Percentiles rank a stretch among this genome's conserved stretches.
phyloP scores from a whole-genome alignment of 805 yeast species.

The Yarrowia yakushimensis region DNA sequence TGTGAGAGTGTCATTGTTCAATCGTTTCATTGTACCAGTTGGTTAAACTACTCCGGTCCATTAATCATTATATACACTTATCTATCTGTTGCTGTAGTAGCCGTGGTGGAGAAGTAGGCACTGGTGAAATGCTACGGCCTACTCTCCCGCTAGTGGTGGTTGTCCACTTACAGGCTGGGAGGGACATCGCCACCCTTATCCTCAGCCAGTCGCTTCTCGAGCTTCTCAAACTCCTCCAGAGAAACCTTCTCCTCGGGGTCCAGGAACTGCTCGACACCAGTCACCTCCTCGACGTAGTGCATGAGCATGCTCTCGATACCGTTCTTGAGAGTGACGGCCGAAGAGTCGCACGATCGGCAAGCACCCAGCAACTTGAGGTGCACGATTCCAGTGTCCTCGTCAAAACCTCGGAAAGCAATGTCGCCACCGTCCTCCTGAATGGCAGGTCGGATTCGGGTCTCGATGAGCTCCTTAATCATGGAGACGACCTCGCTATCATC shows the following conservation, averaged over 20 bases:
- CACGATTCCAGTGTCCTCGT: conserved; percentile 82
- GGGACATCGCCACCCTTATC: conserved; percentile 34
- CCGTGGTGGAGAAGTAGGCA: no score
- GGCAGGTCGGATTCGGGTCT: conserved; percentile 94
- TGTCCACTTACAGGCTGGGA: conserved; percentile 13
- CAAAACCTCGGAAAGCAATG: conserved; percentile 80
- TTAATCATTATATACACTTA: conserved; percentile 7
- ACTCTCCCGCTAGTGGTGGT: no score
- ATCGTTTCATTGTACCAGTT: no score
- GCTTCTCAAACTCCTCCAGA: conserved; percentile 74
- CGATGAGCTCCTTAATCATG: conserved; percentile 87
- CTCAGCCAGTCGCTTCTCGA: conserved; percentile 56
- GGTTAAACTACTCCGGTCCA: not conserved
- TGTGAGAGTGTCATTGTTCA: no score
- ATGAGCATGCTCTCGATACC: conserved; percentile 97
- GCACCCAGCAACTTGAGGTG: conserved; percentile 91
- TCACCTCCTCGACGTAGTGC: conserved; percentile 94
- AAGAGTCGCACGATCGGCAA: conserved; percentile 86
- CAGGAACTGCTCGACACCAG: conserved; percentile 79
- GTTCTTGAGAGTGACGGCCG: conserved; percentile 86
- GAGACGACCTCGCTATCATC: conserved; percentile 77
- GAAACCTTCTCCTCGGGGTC: conserved; percentile 78
- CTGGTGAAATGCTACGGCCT: no score
- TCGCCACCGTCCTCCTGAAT: conserved; percentile 99
- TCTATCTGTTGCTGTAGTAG: not conserved